These are phyloP conservation scores for Neckera pumila DNA, from an alignment of 225 moss, liverwort and hornwort species.

Conservation along the genomic window DNA sequence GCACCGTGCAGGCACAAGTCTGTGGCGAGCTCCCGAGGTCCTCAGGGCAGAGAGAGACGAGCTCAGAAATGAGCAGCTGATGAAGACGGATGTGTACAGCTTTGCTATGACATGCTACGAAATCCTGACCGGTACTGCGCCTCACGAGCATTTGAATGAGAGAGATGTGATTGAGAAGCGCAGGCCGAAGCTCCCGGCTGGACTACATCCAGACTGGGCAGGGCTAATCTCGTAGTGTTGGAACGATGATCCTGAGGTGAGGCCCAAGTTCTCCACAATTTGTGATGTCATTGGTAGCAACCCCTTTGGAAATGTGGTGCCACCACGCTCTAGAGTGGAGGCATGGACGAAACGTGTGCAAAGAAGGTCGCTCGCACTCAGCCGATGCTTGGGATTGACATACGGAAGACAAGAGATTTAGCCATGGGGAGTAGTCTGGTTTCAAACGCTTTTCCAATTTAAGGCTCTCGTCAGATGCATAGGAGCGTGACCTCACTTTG, in stretches of 20 bases:
- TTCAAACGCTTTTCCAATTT: not conserved
- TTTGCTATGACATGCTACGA: conserved; percentile 8
- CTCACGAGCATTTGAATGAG: not conserved
- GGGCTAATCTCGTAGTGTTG: not conserved
- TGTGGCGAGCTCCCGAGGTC: conserved; percentile 6
- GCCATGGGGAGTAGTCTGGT: not conserved
- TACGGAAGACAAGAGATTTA: not conserved
- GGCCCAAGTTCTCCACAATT: not conserved
- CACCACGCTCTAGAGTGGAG: not conserved
- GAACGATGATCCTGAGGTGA: not conserved
- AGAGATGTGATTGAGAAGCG: not conserved
- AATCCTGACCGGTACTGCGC: not conserved
- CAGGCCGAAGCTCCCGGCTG: not conserved
- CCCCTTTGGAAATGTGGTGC: not conserved
- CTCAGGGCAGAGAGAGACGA: not conserved
- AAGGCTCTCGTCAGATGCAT: not conserved
- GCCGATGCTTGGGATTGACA: not conserved
- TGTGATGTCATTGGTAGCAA: not conserved
- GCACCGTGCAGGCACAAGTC: not conserved
- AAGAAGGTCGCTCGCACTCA: not conserved
- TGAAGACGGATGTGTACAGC: conserved; percentile 10
- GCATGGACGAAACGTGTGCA: not conserved
- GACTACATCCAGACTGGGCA: not conserved
- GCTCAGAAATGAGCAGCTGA: not conserved
- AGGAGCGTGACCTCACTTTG: not conserved